phyloP scores from a whole-genome alignment of 805 yeast genomes.

The Nematodospora valgi region DNA sequence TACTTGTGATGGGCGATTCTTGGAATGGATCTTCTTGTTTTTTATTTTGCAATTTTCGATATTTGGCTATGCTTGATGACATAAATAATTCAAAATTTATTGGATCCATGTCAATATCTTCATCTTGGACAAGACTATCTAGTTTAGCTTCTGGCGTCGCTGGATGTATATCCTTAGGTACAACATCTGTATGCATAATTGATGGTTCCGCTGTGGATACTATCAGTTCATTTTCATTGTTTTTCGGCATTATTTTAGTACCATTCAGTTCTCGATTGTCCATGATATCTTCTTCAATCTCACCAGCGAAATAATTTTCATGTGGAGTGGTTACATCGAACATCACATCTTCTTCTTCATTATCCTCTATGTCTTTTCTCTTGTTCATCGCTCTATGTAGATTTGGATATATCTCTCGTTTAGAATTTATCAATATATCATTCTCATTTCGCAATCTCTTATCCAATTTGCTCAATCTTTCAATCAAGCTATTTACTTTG shows the following conservation, averaged over 20 bases:
- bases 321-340: not conserved
- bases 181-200: too few species aligned
- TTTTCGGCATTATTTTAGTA: not conserved
- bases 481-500: conserved; percentile 13
- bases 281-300: not conserved
- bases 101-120: conserved; percentile 13
- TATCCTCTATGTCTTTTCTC: not conserved
- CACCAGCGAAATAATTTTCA: not conserved
- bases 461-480: conserved; percentile 13
- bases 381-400: conserved; percentile 9
- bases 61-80: conserved; percentile 28
- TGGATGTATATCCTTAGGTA: too few species aligned
- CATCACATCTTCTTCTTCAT: not conserved
- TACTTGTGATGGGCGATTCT: conserved; percentile 1
- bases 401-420: conserved; percentile 13
- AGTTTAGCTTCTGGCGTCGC: too few species aligned
- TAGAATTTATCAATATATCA: not conserved
- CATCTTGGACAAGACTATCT: not conserved
- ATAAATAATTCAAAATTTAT: conserved; percentile 33
- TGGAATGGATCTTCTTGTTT: conserved; percentile 14
- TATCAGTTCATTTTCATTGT: not conserved
- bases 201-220: not conserved
- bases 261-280: not conserved
- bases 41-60: conserved; percentile 24
- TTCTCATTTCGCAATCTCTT: conserved; percentile 2